Conservation (phyloP, 345 rosid species). For the Melaleuca alternifolia region DNA sequence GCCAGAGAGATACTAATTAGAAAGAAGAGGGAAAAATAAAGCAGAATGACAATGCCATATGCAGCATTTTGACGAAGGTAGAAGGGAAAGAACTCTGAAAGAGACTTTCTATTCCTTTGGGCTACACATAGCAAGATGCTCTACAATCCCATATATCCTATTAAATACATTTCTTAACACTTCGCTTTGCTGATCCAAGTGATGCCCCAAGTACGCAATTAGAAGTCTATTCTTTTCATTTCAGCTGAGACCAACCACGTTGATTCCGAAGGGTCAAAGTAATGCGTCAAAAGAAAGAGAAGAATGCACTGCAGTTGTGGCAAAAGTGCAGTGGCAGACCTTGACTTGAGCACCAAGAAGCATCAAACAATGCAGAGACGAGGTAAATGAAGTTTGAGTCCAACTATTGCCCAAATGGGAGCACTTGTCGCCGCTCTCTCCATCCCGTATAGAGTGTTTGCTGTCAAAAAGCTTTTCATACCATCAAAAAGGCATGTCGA, state of each 20-base stretch:
- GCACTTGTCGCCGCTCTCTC: neutral
- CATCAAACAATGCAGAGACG: constrained; percentile 4
- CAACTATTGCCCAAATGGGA: neutral
- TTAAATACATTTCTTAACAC: neutral
- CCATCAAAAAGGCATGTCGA: neutral
- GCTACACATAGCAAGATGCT: neutral
- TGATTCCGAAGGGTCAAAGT: neutral
- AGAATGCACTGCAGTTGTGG: neutral
- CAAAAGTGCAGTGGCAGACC: constrained; percentile 13
- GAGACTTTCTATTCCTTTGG: neutral
- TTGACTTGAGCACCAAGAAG: constrained; percentile 24
- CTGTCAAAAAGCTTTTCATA: neutral
- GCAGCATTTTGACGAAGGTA: neutral
- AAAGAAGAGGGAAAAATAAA: neutral
- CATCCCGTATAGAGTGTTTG: neutral
- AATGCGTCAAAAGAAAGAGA: neutral
- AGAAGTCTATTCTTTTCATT: neutral
- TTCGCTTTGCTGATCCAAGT: neutral
- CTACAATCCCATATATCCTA: neutral
- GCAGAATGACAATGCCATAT: neutral
- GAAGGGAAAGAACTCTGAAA: neutral
- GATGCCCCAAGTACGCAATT: neutral
- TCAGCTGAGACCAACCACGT: neutral
- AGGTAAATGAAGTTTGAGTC: neutral
- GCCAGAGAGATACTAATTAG: neutral